Percentiles rank a stretch among this genome's conserved stretches.
Evolutionary conservation across 257 asterid genomes (phyloP).

Genomic region (Oldenlandia corymbosa): DNA sequence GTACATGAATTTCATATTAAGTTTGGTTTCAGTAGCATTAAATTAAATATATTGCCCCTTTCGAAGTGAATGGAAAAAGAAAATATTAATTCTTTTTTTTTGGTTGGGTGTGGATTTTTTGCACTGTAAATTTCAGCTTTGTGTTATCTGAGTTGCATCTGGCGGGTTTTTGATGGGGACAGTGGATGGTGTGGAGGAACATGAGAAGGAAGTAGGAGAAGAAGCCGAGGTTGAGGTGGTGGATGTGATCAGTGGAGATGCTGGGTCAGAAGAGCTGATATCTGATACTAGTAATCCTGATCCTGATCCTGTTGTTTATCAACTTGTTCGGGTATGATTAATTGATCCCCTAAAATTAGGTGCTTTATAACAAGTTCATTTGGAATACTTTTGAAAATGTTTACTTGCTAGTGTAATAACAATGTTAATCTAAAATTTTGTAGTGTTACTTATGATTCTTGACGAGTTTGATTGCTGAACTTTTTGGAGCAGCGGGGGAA

Average conservation of each 20-base stretch:
- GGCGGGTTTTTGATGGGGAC: conserved; percentile 52
- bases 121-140: conserved; percentile 18
- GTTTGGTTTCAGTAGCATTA: too few species aligned
- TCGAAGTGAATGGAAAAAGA: background rate
- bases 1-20: background rate
- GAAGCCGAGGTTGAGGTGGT: conserved; percentile 38
- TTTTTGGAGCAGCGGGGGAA: too few species aligned
- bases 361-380: background rate
- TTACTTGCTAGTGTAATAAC: background rate
- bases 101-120: background rate
- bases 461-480: too few species aligned
- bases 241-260: conserved; percentile 21
- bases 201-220: conserved; percentile 36
- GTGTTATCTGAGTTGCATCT: conserved; percentile 36
- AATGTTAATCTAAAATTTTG: background rate
- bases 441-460: background rate
- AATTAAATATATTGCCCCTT: background rate
- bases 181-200: conserved; percentile 41
- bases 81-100: background rate
- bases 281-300: conserved; percentile 45
- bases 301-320: conserved; percentile 81
- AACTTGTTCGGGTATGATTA: conserved; percentile 68
- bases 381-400: background rate
- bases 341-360: background rate
- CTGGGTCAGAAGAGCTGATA: conserved; percentile 9